These are phyloP conservation scores for Hypoxylon sp. DNA, from an alignment of 2,329 filamentous ascomycete species.

Conservation along the genomic window DNA sequence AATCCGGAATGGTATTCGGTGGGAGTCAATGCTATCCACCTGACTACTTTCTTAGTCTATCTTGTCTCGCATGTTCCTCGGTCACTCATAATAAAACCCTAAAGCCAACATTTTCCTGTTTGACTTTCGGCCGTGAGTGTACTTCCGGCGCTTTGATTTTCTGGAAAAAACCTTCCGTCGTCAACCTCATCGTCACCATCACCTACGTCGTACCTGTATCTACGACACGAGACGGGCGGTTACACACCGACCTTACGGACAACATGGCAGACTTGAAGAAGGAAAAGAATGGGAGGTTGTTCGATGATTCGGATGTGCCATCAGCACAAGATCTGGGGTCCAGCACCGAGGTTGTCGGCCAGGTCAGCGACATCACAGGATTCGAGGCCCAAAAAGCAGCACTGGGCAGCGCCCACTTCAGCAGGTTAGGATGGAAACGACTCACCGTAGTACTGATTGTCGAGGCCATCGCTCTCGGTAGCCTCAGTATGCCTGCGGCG, in stretches of 20 bases:
- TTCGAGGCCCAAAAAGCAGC: slow-evolving; percentile 64
- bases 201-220: slow-evolving; percentile 4
- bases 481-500: slow-evolving; percentile 65
- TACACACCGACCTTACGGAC: slow-evolving; percentile 15
- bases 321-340: slow-evolving; percentile 37
- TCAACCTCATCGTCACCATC: slow-evolving; percentile 28
- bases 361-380: slow-evolving; percentile 58
- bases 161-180: slow-evolving; percentile 30
- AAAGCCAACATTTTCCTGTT: slow-evolving; percentile 15
- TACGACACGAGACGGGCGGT: slow-evolving; percentile 18
- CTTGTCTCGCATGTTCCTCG: slow-evolving; percentile 17
- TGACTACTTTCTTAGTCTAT: slow-evolving; percentile 38
- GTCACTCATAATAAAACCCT: slow-evolving; percentile 35
- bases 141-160: slow-evolving; percentile 26
- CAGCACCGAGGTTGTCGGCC: slow-evolving; percentile 50
- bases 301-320: slow-evolving; percentile 29
- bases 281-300: slow-evolving; percentile 45
- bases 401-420: slow-evolving; percentile 64
- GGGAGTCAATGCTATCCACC: slow-evolving; percentile 37
- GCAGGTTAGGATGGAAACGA: slow-evolving; percentile 70
- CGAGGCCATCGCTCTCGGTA: slow-evolving; percentile 70
- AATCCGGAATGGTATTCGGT: slow-evolving; percentile 39
- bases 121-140: slow-evolving; percentile 29
- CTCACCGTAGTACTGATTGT: slow-evolving; percentile 70
- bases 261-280: slow-evolving; percentile 33